Percentiles rank a stretch among this genome's conserved stretches.
phyloP scores from a whole-genome alignment of 2,329 filamentous ascomycete species.

The Colletotrichum eremochloae region DNA sequence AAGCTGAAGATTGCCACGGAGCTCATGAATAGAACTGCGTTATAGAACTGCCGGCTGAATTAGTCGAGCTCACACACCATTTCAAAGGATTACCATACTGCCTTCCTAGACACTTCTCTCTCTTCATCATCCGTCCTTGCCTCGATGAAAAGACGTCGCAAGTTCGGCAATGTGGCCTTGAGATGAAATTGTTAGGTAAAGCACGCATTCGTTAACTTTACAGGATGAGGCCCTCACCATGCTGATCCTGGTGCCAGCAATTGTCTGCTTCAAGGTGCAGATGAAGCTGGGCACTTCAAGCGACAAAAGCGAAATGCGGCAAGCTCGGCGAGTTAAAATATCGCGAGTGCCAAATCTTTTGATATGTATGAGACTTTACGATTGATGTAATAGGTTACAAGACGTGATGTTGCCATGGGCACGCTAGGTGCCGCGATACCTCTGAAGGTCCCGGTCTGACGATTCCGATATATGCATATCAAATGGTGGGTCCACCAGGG shows the following conservation, averaged over 20 bases:
- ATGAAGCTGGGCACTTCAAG: too few species aligned
- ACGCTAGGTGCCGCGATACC: background rate
- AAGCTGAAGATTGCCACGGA: constrained; percentile 95
- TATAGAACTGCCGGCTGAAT: constrained; percentile 84
- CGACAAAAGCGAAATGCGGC: background rate
- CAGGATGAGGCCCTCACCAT: constrained; percentile 25
- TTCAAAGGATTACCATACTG: constrained; percentile 69
- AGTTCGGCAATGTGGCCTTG: constrained; percentile 86
- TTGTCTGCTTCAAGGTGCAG: background rate
- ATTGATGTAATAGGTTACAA: background rate
- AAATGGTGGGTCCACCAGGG: constrained; percentile 3
- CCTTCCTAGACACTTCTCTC: constrained; percentile 91
- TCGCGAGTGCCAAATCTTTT: background rate
- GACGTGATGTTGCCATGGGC: background rate
- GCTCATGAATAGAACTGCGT: constrained; percentile 95
- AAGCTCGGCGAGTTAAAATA: too few species aligned
- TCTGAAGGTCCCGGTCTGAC: background rate
- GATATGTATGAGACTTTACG: background rate
- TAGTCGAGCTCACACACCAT: background rate
- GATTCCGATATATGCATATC: constrained; percentile 32
- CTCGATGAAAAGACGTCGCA: constrained; percentile 96
- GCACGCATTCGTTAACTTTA: background rate
- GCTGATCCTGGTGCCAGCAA: constrained; percentile 4
- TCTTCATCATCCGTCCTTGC: constrained; percentile 93
- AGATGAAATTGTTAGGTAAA: constrained; percentile 26